A percentile compares a stretch with the other conserved stretches of the same genome.
phyloP scores from a whole-genome alignment of 78 protist genomes.

The Monocercomonoides exilis region DNA sequence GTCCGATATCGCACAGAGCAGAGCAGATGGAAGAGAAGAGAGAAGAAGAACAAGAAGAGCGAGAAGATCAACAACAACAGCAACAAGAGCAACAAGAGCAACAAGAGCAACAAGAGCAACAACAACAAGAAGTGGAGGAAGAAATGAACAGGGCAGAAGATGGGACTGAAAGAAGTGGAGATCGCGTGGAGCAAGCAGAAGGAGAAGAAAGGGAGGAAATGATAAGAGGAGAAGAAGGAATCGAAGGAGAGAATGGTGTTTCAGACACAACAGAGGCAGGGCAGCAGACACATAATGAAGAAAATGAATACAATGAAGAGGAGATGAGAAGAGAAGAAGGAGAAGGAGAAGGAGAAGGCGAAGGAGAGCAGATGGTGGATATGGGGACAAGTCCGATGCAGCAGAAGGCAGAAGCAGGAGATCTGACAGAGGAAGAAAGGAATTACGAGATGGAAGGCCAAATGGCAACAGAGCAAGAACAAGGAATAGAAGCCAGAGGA shows the following conservation, averaged over 20 bases:
- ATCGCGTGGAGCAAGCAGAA: background rate
- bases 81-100: background rate
- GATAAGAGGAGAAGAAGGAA: background rate
- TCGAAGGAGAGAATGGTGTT: background rate
- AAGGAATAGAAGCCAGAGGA: background rate
- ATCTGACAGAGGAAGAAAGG: background rate
- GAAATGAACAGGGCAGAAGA: background rate
- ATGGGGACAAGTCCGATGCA: background rate
- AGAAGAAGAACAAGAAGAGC: background rate
- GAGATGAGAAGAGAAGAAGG: background rate
- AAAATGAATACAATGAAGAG: background rate
- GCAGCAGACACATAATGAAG: background rate
- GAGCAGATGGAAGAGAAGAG: background rate
- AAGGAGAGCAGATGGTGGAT: background rate
- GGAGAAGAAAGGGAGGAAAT: background rate
- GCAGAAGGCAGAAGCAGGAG: no score
- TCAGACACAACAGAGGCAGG: background rate
- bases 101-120: background rate
- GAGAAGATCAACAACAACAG: background rate
- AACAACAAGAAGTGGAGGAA: background rate
- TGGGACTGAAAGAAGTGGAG: background rate
- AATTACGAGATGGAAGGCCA: background rate
- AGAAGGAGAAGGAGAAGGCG: background rate
- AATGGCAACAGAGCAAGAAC: background rate
- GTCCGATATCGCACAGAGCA: background rate